Evolutionary conservation across 225 moss, liverwort and hornwort genomes (phyloP), one percentile per base, ranked within the genome.

Genomic region (Pleurozium schreberi): DNA sequence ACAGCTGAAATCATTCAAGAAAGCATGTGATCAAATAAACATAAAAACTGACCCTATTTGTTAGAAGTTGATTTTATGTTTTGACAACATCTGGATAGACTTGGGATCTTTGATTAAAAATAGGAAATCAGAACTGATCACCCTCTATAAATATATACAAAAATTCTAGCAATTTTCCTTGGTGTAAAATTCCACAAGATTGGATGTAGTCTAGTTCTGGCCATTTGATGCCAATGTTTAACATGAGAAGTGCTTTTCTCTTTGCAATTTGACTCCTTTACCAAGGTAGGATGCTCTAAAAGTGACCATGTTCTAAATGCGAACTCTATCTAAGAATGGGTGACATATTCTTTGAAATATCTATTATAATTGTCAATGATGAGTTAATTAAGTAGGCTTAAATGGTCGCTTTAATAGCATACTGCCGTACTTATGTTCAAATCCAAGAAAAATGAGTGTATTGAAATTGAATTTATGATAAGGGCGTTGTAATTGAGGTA

Each of bases 201-300:
- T 2, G 0, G 20, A 49, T 50, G 20, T 33, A 18, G 7, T 73
- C 4, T 11, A 65, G 20, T 11, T 68, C 2, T 1, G 9, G 27
- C 5, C 5, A 3, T 43, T 43, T 7, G 2, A 15, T 42, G 15
- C 1, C 42, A 0, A 42, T 0, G 3, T 42, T 26, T 42, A 27
- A 25, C 5, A 42, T 43, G 9, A 43, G 7, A 71, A 42, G 27
- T 43, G 9, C 14, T 5, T 71, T 43, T 27, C 1, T 26, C 70
- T 70, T 70, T 70, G 70, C 26, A 43, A 70, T 70, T 70, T 42
- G 9, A 8, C n/a, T 12, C 42, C 25, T 19, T 25, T 70, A 8
- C 4, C n/a, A n/a, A n/a, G n/a, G n/a, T n/a, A n/a, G n/a, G n/a
- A n/a, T n/a, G n/a, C n/a, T n/a, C n/a, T n/a, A n/a, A n/a, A n/a